Evolutionary conservation across 352 stramenopile species (phyloP).

Genomic region (Pythium rishiriense): DNA sequence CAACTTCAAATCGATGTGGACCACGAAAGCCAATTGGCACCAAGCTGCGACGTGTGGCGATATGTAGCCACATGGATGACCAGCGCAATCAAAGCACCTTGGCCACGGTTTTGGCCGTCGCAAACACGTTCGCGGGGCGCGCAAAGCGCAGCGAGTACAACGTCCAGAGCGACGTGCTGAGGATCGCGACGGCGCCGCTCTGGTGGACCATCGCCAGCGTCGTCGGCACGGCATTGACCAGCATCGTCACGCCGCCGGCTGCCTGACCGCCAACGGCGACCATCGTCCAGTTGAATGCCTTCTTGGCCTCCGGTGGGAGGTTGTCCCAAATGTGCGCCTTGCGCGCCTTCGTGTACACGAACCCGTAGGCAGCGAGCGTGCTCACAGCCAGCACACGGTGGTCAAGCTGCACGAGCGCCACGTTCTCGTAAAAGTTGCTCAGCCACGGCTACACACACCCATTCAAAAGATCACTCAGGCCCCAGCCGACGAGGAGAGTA

Average conservation of each 20-base stretch:
- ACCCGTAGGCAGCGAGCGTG: constrained; percentile 66
- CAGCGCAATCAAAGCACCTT: constrained; percentile 20
- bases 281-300: constrained; percentile 54
- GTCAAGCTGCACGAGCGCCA: constrained; percentile 95
- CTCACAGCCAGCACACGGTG: constrained; percentile 92
- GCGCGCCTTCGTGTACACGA: constrained; percentile 54
- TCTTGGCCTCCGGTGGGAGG: constrained; percentile 60
- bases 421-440: constrained; percentile 96
- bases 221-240: constrained; percentile 95
- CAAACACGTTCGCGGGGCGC: constrained; percentile 38
- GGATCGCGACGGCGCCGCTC: constrained; percentile 47
- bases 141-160: constrained; percentile 67
- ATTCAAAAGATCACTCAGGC: neutral
- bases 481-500: neutral
- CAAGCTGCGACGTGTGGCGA: neutral
- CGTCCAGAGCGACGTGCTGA: constrained; percentile 67
- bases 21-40: neutral
- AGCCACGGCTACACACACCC: constrained; percentile 54
- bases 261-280: constrained; percentile 76
- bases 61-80: neutral
- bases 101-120: constrained; percentile 22
- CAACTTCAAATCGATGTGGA: neutral
- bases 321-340: constrained; percentile 66
- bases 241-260: constrained; percentile 90
- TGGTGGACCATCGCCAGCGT: constrained; percentile 93